A percentile compares a stretch with the other conserved stretches of the same genome.
These are phyloP conservation scores for Ramaria sp. DNA, from an alignment of 768 basidiomycete genomes.

Conservation along the genomic window DNA sequence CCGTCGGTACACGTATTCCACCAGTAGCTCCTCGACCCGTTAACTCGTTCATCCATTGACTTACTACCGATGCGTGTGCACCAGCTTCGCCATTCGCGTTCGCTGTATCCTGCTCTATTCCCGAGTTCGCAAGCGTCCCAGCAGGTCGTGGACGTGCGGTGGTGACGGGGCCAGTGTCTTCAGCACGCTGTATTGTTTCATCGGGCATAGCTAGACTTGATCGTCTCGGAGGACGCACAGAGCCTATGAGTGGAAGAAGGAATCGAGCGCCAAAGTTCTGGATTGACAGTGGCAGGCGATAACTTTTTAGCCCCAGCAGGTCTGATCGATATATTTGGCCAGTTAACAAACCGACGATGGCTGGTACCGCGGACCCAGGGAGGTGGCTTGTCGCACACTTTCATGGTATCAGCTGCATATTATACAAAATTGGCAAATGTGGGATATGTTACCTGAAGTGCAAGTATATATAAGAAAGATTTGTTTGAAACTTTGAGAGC, in stretches of 20 bases:
- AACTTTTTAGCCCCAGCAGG: constrained; percentile 64
- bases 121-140: constrained; percentile 13
- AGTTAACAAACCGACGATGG: constrained; percentile 51
- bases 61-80: constrained; percentile 38
- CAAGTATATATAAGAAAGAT: constrained; percentile 58
- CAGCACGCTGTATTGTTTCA: constrained; percentile 16
- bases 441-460: constrained; percentile 46
- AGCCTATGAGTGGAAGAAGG: constrained; percentile 58
- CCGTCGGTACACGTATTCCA: constrained; percentile 59
- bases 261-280: constrained; percentile 44
- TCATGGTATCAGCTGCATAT: background rate
- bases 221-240: constrained; percentile 49
- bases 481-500: constrained; percentile 70
- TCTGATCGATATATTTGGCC: constrained; percentile 82
- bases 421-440: background rate
- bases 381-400: constrained; percentile 61
- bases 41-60: constrained; percentile 73
- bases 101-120: constrained; percentile 16
- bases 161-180: constrained; percentile 52
- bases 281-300: constrained; percentile 57
- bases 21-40: constrained; percentile 48
- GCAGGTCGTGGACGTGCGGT: constrained; percentile 37
- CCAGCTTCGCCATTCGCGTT: constrained; percentile 19
- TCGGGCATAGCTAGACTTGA: constrained; percentile 71
- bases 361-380: constrained; percentile 53